Evolutionary conservation across 2,329 filamentous ascomycete species (phyloP).

Genomic region (Fusarium virguliforme): DNA sequence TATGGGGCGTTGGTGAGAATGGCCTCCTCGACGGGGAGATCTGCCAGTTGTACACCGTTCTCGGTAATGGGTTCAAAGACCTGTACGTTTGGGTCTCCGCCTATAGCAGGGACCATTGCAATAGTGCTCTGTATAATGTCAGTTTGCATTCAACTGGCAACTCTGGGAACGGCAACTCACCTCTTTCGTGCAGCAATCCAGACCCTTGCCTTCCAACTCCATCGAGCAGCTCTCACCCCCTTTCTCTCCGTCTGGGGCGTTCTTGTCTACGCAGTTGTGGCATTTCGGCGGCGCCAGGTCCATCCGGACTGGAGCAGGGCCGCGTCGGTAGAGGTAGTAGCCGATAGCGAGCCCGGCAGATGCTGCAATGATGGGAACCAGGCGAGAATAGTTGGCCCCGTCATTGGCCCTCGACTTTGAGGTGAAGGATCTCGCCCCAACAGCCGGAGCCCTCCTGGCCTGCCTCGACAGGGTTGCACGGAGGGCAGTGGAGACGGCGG

Average conservation of each 20-base stretch:
- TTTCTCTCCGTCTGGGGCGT: background rate
- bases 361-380: conserved; percentile 2
- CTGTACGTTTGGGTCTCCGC: background rate
- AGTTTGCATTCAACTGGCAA: background rate
- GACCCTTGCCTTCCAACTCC: background rate
- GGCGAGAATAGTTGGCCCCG: conserved; percentile 4
- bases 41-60: background rate
- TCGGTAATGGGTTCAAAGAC: background rate
- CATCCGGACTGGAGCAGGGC: background rate
- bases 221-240: background rate
- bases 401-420: conserved; percentile 11
- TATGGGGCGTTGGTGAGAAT: background rate
- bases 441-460: conserved; percentile 1
- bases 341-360: conserved; percentile 6
- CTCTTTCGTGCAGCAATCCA: conserved; percentile 1
- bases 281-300: conserved; percentile 10
- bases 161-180: background rate
- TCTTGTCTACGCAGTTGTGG: conserved; percentile 4
- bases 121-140: background rate
- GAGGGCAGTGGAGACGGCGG: conserved; percentile 1
- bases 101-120: background rate
- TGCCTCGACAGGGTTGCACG: conserved; percentile 4
- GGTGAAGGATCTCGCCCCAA: conserved; percentile 7
- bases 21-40: conserved; percentile 2
- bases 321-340: conserved; percentile 11